phyloP scores from a whole-genome alignment of 202 grass and related monocot species.

The Dendrocalamus latiflorus region DNA sequence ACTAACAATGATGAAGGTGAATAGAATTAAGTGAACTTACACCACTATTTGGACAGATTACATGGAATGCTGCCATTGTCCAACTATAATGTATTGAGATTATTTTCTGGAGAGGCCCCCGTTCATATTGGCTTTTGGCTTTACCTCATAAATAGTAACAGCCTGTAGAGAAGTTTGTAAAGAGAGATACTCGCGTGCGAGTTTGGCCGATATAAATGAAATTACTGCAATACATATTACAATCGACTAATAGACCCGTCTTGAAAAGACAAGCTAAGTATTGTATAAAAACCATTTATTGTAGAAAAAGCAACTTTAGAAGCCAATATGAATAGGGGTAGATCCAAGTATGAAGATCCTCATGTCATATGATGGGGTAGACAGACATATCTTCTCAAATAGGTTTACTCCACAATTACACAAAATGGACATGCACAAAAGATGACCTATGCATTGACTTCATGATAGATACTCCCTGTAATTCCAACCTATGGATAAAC shows the following conservation, averaged over 20 bases:
- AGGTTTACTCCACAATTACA: not conserved
- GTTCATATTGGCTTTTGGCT: too few species aligned
- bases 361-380: not conserved
- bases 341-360: not conserved
- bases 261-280: too few species aligned
- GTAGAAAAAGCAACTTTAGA: not conserved
- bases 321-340: not conserved
- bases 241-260: too few species aligned
- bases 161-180: too few species aligned
- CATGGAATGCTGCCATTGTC: not conserved
- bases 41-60: not conserved
- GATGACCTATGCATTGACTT: not conserved
- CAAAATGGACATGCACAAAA: not conserved
- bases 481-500: not conserved
- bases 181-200: too few species aligned
- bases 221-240: too few species aligned
- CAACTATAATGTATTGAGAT: not conserved
- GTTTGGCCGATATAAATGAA: too few species aligned
- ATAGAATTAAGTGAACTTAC: not conserved
- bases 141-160: too few species aligned
- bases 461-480: not conserved
- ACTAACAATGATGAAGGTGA: not conserved
- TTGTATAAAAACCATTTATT: too few species aligned
- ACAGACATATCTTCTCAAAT: not conserved
- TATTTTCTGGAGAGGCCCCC: not conserved